Percentiles rank a stretch among this genome's conserved stretches.
Evolutionary conservation across 371 early-diverging fungal genomes (phyloP).

Genomic region (Mycotypha africana): DNA sequence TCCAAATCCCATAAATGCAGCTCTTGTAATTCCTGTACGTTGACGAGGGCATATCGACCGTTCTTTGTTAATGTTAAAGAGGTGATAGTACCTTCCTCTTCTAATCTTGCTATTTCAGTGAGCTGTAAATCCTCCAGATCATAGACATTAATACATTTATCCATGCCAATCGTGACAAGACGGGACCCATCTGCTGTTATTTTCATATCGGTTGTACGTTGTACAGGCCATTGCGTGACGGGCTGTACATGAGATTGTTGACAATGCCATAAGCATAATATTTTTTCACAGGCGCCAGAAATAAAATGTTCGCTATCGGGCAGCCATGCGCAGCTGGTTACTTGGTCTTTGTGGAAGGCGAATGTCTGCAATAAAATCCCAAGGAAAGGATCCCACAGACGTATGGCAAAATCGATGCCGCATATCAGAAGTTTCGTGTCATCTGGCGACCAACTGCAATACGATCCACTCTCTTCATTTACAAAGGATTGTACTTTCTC

Average conservation of each 20-base stretch:
- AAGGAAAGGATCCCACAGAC: conserved; percentile 76
- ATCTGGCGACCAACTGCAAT: conserved; percentile 90
- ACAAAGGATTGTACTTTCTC: conserved; percentile 22
- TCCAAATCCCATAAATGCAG: conserved; percentile 90
- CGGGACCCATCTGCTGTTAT: conserved; percentile 66
- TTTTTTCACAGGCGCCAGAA: conserved; percentile 75
- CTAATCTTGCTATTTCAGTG: conserved; percentile 35
- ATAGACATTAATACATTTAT: conserved; percentile 70
- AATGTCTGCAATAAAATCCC: conserved; percentile 53
- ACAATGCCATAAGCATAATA: conserved; percentile 67
- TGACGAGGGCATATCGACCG: conserved; percentile 69
- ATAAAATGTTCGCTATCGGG: conserved; percentile 73
- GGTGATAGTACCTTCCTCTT: conserved; percentile 71
- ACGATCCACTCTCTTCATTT: conserved; percentile 67
- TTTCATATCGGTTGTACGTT: conserved; percentile 82
- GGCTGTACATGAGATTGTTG: conserved; percentile 27
- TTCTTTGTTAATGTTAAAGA: conserved; percentile 73
- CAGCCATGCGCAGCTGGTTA: conserved; percentile 83
- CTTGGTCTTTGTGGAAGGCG: conserved; percentile 61
- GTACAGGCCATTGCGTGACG: conserved; percentile 59
- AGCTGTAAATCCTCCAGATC: conserved; percentile 20
- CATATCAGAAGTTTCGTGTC: conserved; percentile 70
- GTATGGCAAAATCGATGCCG: conserved; percentile 71
- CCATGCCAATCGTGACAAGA: conserved; percentile 70
- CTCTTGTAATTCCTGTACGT: conserved; percentile 50